Conservation (phyloP, 129 eudicot genomes). For the Escallonia rubra region DNA sequence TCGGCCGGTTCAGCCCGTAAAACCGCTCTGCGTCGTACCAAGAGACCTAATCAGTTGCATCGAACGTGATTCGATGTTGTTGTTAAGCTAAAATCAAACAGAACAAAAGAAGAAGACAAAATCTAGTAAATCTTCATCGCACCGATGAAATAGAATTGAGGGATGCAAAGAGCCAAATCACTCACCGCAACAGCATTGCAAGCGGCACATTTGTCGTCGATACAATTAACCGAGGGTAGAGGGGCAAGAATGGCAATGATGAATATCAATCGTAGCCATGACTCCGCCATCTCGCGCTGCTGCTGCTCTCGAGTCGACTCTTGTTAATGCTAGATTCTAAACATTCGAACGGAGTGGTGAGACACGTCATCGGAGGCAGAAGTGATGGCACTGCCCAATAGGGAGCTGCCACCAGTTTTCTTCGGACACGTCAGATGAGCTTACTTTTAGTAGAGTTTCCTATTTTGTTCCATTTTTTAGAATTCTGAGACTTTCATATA, state of each 20-base stretch:
- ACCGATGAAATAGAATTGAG: not conserved
- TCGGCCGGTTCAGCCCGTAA: too few species aligned
- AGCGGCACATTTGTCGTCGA: constrained; percentile 89
- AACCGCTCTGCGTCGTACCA: too few species aligned
- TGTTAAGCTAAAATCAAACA: too few species aligned
- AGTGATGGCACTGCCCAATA: too few species aligned
- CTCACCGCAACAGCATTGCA: constrained; percentile 83
- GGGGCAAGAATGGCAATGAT: not conserved
- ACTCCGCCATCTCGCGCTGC: not conserved
- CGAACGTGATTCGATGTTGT: too few species aligned
- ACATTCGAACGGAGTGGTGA: too few species aligned
- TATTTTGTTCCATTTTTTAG: too few species aligned
- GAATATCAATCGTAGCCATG: constrained; percentile 4
- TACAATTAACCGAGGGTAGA: constrained; percentile 20
- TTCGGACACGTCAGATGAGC: not conserved
- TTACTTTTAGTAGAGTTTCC: not conserved
- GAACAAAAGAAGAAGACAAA: too few species aligned
- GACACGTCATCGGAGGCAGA: not conserved
- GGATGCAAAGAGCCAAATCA: not conserved
- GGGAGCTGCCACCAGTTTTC: not conserved
- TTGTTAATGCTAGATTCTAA: not conserved
- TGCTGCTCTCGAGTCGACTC: not conserved
- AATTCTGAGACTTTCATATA: too few species aligned
- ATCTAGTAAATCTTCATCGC: too few species aligned
- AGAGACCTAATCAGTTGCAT: too few species aligned